Base-by-base conservation (phyloP, 805 yeast genomes). In the Wickerhamiella domercqiae region DNA sequence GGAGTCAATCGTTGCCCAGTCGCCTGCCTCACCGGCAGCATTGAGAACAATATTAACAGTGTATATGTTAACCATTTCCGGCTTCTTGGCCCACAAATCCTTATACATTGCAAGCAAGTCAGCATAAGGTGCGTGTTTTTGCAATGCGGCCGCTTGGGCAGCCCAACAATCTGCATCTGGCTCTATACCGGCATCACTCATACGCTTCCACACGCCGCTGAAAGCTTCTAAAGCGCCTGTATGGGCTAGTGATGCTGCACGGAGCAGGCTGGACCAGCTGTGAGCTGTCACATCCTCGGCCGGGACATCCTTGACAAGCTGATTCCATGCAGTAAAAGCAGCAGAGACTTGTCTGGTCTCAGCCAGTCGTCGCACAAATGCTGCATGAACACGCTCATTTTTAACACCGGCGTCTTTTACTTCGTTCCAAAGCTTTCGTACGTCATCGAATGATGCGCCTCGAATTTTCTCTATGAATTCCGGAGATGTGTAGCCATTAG, bases 191-290 rank as follows among this genome's bases (percentile, higher is more conserved):
- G 56, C 56, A 4, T 47, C 46, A 2, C 58, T 59, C 67, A 44
- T 70, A 51, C 49, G 64, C 51, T 29, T 51, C 61, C 46, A 56
- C 22, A 55, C 51, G 39, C 47, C 56, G 25, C 47, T 41, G 4
- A 48, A 46, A 3, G 48, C 50, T 11, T 28, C 57, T 45, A 35
- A 37, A 32, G 47, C 51, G 34, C 55, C 49, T 7, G 47, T 45
- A 30, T 52, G 61, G 17, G 53, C 44, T 37, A 45, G 36, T 6
- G 64, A 51, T 3, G 67, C 63, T 1, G 77, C 62, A 36, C 66
- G 59, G 36, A 79, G 55, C 21, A 77, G 61, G 36, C 68, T 63
- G 37, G 75, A 73, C 83, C 83, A 79, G 1, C 73, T 53, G 0
- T 54, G 46, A n/a, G 63, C 46, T 3, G 66, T 53, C n/a, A 73